phyloP scores from a whole-genome alignment of 2,329 filamentous ascomycete species.

The Neoarthrinium moseri region DNA sequence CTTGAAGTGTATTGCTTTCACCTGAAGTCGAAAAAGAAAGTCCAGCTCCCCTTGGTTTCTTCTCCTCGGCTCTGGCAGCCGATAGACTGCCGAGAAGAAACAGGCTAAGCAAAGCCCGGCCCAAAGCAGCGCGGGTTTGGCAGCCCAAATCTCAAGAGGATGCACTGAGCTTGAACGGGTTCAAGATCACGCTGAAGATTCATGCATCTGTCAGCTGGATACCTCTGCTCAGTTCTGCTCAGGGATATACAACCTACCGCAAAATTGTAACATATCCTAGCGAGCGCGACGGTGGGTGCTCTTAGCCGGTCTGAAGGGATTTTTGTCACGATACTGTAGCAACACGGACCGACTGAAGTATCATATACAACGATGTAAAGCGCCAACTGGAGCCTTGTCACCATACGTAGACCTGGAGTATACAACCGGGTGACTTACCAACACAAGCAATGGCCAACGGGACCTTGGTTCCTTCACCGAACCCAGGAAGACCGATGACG shows the following conservation, averaged over 20 bases:
- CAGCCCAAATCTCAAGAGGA: constrained; percentile 9
- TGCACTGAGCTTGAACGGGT: constrained; percentile 11
- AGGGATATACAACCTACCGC: constrained; percentile 11
- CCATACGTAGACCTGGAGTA: no score
- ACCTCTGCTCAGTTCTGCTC: neutral
- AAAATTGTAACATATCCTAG: constrained; percentile 13
- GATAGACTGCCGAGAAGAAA: constrained; percentile 10
- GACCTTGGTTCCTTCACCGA: neutral
- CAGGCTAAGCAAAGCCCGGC: constrained; percentile 9
- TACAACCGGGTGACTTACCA: no score
- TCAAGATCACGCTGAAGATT: constrained; percentile 11
- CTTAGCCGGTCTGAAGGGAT: constrained; percentile 9
- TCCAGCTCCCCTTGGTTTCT: constrained; percentile 11
- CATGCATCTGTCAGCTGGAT: neutral
- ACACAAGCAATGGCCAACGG: constrained; percentile 5
- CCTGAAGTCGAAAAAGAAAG: constrained; percentile 10
- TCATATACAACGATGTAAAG: constrained; percentile 12
- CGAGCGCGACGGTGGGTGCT: constrained; percentile 10
- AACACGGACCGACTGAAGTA: constrained; percentile 11
- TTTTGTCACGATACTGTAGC: constrained; percentile 12
- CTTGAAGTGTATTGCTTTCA: constrained; percentile 13
- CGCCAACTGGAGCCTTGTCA: no score
- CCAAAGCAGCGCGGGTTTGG: constrained; percentile 10
- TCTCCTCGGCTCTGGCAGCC: constrained; percentile 12
- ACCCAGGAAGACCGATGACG: no score